Evolutionary conservation across 1,139 yeast genomes (phyloP).

Genomic region (Pichiaceae sp.): DNA sequence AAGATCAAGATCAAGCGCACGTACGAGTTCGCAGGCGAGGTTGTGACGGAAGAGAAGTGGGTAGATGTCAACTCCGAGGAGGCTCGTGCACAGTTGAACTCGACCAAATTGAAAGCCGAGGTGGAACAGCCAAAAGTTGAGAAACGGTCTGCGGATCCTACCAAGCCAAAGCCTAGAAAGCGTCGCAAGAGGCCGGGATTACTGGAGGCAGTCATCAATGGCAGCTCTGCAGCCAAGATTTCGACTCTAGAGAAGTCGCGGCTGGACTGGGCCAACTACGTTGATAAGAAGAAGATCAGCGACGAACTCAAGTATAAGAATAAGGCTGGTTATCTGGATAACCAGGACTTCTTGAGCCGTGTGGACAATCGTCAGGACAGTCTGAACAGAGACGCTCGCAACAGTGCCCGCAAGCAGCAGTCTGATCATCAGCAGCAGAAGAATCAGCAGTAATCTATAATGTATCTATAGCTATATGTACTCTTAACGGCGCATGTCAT

Average conservation of each 20-base stretch:
- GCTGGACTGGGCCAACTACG: constrained; percentile 93
- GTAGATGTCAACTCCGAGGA: constrained; percentile 78
- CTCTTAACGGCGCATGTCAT: not conserved
- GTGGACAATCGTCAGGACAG: constrained; percentile 62
- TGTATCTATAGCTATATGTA: not conserved
- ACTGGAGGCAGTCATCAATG: constrained; percentile 59
- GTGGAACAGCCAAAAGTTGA: not conserved
- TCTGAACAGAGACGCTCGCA: constrained; percentile 49
- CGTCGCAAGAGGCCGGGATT: constrained; percentile 63
- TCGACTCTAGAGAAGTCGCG: constrained; percentile 90
- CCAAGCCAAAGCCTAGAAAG: constrained; percentile 29
- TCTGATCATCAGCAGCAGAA: not conserved
- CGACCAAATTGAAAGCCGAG: constrained; percentile 19
- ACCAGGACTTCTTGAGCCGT: constrained; percentile 79
- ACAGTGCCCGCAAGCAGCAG: constrained; percentile 22
- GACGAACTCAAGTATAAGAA: constrained; percentile 78
- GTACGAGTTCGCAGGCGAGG: constrained; percentile 86
- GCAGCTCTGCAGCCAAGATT: constrained; percentile 57
- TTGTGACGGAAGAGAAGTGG: constrained; percentile 64
- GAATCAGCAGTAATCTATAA: not conserved
- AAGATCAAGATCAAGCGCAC: constrained; percentile 63
- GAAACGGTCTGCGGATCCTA: constrained; percentile 2
- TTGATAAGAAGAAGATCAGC: constrained; percentile 73
- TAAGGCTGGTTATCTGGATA: constrained; percentile 75
- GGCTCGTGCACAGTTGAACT: constrained; percentile 71